These are phyloP conservation scores for Canavalia gladiata DNA, from an alignment of 306 rosid species.

Conservation along the genomic window DNA sequence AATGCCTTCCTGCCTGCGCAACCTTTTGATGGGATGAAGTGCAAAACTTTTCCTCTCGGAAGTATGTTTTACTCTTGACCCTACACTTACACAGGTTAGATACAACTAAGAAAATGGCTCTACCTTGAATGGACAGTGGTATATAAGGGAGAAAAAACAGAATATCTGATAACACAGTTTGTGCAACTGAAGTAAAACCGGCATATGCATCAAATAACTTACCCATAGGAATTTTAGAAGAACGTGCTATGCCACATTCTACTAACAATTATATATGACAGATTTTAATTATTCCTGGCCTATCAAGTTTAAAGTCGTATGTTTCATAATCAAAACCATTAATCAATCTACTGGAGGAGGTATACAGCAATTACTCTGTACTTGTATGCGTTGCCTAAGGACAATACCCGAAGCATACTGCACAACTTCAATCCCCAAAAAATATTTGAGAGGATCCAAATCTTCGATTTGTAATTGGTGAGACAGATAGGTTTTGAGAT, in stretches of 20 bases:
- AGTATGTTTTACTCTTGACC: slow-evolving; percentile 57
- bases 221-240: slow-evolving; percentile 16
- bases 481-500: too few relatives aligned
- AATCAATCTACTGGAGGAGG: slow-evolving; percentile 37
- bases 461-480: too few relatives aligned
- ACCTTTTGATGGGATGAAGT: slow-evolving; percentile 64
- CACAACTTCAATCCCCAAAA: too few relatives aligned
- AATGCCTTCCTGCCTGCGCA: slow-evolving; percentile 55
- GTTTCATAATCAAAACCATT: slow-evolving; percentile 16
- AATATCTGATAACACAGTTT: slow-evolving; percentile 41
- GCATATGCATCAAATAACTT: slow-evolving; percentile 39
- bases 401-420: too few relatives aligned
- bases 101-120: slow-evolving; percentile 27
- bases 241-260: slow-evolving; percentile 4
- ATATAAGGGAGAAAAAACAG: slow-evolving; percentile 31
- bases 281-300: slow-evolving; percentile 20
- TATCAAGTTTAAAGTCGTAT: slow-evolving; percentile 3
- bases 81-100: slow-evolving; percentile 52
- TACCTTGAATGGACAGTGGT: slow-evolving; percentile 22
- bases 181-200: slow-evolving; percentile 42
- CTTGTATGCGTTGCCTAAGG: too few relatives aligned
- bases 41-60: slow-evolving; percentile 53
- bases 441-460: too few relatives aligned
- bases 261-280: slow-evolving; percentile 3
- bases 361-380: slow-evolving; percentile 11